Evolutionary conservation across 495 filamentous ascomycete genomes (phyloP).

Genomic region (Xylaria palmicola): DNA sequence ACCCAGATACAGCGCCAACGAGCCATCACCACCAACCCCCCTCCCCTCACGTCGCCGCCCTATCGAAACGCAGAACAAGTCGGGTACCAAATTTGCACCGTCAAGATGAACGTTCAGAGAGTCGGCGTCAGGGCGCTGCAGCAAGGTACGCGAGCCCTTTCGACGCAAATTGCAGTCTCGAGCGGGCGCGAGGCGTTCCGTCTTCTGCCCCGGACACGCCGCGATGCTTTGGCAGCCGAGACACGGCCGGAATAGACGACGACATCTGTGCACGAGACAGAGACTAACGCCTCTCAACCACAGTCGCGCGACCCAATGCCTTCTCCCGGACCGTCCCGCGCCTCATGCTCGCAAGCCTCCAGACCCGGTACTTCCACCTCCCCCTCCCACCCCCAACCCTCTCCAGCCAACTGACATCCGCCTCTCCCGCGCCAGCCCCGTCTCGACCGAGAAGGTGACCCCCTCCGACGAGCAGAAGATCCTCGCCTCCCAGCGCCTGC

Average conservation of each 20-base stretch:
- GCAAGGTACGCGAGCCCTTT: conserved; percentile 51
- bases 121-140: conserved; percentile 65
- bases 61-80: background rate
- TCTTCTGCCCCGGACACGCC: too few species aligned
- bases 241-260: too few species aligned
- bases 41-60: conserved; percentile 8
- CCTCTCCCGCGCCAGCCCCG: conserved; percentile 38
- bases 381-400: background rate
- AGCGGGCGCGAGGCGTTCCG: too few species aligned
- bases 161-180: too few species aligned
- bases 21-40: background rate
- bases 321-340: conserved; percentile 30
- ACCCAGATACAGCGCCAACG: conserved; percentile 11
- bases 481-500: conserved; percentile 79
- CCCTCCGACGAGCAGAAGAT: conserved; percentile 62
- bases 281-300: conserved; percentile 25
- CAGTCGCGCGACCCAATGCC: conserved; percentile 52
- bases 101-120: conserved; percentile 66
- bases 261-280: too few species aligned
- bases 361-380: conserved; percentile 51
- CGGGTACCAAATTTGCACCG: background rate
- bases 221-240: too few species aligned
- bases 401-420: background rate
- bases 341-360: conserved; percentile 46
- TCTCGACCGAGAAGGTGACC: conserved; percentile 59